Conservation (phyloP, 73 alveolate species). For the Paramecium caudatum region DNA sequence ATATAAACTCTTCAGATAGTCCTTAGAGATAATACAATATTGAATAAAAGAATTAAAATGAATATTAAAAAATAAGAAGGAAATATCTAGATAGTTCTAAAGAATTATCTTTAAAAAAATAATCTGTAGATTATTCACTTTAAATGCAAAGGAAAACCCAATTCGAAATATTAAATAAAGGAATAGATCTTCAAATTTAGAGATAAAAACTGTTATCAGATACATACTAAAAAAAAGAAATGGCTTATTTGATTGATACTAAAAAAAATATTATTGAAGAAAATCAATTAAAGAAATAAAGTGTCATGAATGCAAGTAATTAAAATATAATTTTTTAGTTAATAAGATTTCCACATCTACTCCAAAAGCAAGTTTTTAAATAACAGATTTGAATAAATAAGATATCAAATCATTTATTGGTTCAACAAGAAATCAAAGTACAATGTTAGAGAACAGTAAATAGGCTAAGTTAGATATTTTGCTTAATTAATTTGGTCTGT, state of each 20-base stretch:
- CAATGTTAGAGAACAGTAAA: background rate
- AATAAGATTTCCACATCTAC: background rate
- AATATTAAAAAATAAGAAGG: background rate
- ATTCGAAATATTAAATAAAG: constrained; percentile 28
- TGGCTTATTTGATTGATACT: background rate
- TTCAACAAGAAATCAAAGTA: background rate
- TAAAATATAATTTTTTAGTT: background rate
- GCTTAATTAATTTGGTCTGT: constrained; percentile 33
- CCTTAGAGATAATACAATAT: background rate
- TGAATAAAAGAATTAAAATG: background rate
- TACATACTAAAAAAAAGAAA: background rate
- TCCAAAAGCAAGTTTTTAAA: background rate
- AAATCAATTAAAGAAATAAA: background rate
- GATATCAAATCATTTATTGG: background rate
- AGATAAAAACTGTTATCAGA: background rate
- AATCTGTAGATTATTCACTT: background rate
- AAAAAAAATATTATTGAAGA: background rate
- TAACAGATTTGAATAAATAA: background rate
- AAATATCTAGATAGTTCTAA: background rate
- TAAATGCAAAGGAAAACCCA: constrained; percentile 32
- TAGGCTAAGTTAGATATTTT: background rate
- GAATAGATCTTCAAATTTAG: background rate
- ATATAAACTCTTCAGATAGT: background rate
- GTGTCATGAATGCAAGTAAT: constrained; percentile 38
- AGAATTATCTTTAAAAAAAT: background rate